Conservation (phyloP, 345 rosid genomes). For the Sisymbrium altissimum region DNA sequence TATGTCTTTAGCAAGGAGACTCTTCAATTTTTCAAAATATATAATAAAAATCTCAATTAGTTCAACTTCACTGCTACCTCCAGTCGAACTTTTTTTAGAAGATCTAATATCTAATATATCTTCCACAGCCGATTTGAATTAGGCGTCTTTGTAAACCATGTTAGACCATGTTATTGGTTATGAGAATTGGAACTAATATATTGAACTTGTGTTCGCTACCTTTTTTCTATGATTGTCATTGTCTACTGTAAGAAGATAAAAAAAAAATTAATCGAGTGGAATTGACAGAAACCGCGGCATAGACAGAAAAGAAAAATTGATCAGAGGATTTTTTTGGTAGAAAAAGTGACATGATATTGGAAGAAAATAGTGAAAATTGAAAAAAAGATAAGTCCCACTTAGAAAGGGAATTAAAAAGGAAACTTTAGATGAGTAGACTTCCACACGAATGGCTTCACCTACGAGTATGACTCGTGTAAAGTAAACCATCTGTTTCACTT, state of each 20-base stretch:
- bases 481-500: not conserved
- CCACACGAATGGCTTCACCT: slow-evolving; percentile 8
- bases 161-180: not conserved
- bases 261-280: not conserved
- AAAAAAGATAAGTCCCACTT: not conserved
- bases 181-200: not conserved
- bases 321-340: not conserved
- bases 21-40: not conserved
- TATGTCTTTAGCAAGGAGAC: not conserved
- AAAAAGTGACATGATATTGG: slow-evolving; percentile 4
- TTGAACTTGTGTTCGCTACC: too few species aligned
- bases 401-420: slow-evolving; percentile 5
- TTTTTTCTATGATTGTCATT: not conserved
- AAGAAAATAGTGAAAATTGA: not conserved
- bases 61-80: not conserved
- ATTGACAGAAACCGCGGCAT: not conserved
- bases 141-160: not conserved
- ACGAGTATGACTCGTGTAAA: not conserved
- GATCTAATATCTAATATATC: not conserved
- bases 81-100: not conserved
- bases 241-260: not conserved
- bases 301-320: not conserved
- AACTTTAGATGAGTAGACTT: slow-evolving; percentile 20
- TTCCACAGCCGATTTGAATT: not conserved
- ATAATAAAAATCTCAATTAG: not conserved